phyloP scores from a whole-genome alignment of 257 asterid genomes.

The Lycium ferocissimum region DNA sequence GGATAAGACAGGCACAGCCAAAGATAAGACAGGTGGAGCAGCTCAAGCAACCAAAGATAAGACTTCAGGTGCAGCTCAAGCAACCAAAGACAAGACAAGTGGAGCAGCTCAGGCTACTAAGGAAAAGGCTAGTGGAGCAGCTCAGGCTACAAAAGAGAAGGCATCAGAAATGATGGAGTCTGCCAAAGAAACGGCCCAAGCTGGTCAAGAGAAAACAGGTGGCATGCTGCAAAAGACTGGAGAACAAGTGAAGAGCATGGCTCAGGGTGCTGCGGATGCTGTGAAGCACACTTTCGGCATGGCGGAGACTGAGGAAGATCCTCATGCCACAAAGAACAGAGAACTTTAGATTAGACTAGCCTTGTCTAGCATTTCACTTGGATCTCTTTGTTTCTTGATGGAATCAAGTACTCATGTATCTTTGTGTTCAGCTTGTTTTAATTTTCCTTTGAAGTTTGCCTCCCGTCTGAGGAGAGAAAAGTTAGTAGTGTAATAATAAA shows the following conservation, averaged over 20 bases:
- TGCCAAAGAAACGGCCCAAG: constrained; percentile 64
- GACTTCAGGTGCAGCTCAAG: constrained; percentile 16
- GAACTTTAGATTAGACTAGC: neutral
- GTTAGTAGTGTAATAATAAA: neutral
- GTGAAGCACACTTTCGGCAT: constrained; percentile 63
- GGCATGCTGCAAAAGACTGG: constrained; percentile 60
- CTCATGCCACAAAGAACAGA: neutral
- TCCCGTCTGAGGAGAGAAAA: neutral
- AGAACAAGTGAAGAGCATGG: constrained; percentile 46
- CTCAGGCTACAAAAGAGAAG: constrained; percentile 71
- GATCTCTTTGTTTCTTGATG: neutral
- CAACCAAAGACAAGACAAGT: constrained; percentile 42
- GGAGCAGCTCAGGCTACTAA: constrained; percentile 50
- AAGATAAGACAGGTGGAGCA: constrained; percentile 29
- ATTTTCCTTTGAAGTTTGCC: neutral
- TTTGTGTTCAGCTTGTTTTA: neutral
- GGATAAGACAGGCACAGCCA: constrained; percentile 38
- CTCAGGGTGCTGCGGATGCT: constrained; percentile 80
- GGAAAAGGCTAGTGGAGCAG: constrained; percentile 57
- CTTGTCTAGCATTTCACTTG: neutral
- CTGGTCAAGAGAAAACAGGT: constrained; percentile 80
- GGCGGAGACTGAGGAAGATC: constrained; percentile 41
- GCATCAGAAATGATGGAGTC: constrained; percentile 62
- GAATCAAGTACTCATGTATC: neutral
- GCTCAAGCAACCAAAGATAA: constrained; percentile 38